Evolutionary conservation across 2,329 filamentous ascomycete species (phyloP), one percentile per base, ranked within the genome.

Genomic region (Plenodomus biglobosus): DNA sequence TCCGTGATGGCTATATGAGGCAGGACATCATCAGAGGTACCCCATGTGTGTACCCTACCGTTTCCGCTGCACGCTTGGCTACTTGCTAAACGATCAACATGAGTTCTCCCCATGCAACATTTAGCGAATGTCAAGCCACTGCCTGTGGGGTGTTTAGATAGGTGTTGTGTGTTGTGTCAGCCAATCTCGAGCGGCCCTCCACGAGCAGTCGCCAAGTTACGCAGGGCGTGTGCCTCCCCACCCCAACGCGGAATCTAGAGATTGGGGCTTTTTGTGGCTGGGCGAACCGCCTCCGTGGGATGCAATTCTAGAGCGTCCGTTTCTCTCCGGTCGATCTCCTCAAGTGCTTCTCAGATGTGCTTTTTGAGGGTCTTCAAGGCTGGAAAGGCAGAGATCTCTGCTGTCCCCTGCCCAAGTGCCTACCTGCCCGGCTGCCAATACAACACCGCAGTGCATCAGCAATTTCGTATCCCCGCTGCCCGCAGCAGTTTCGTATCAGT

Each of bases 221-320:
- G 35, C 35, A 32, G 50, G 53, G 51, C 52, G 51, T 44, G 58
- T 38, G 38, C 53, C 44, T 52, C 56, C 38, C 16, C 8, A 37
- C 13, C 18, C 16, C 8, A 15, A 20, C 16, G 35, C 18, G 35
- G 18, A 13, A 38, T 44, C 44, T 43, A 36, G 44, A 43, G 35
- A 48, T 53, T 45, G 46, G 58, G 48, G 40, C n/a, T n/a, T 48
- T 30, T 42, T 52, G 48, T 41, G 44, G 53, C 52, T 51, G 54
- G 50, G 56, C 55, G 57, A 62, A 61, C 65, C 63, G 55, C 52
- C 46, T 42, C 50, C 59, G 62, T 59, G 65, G 64, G 61, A 67
- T 63, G 61, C 27, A 32, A 32, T 20, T 30, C 30, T 40, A 19
- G 8, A 8, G 20, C 36, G 18, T 7, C 18, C 19, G n/a, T 15